phyloP scores from a whole-genome alignment of 108 stramenopile species.

The Bacterosira constricta region DNA sequence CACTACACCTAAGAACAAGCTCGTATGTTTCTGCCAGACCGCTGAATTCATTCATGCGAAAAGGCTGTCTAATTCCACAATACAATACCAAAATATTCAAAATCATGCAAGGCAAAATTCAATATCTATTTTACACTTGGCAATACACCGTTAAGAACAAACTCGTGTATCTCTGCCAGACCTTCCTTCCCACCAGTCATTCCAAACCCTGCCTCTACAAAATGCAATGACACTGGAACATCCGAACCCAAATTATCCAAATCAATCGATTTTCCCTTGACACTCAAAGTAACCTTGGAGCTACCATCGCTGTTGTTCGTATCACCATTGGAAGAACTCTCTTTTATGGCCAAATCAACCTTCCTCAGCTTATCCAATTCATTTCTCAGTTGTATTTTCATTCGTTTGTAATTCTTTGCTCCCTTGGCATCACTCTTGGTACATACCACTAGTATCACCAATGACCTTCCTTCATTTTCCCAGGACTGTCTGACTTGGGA shows the following conservation, averaged over 20 bases:
- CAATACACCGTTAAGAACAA: conserved; percentile 30
- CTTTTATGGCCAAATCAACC: conserved; percentile 29
- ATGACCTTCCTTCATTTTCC: conserved; percentile 8
- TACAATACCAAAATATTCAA: too few species aligned
- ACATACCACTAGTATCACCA: conserved; percentile 64
- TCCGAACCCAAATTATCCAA: conserved; percentile 42
- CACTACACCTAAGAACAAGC: conserved; percentile 31
- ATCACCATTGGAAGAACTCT: conserved; percentile 5
- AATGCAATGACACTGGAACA: conserved; percentile 30
- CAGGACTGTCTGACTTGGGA: conserved; percentile 18
- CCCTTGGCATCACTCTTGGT: conserved; percentile 63
- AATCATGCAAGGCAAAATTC: too few species aligned
- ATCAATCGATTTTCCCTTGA: conserved; percentile 42
- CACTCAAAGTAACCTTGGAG: neutral
- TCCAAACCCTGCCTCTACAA: conserved; percentile 39
- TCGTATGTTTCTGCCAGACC: conserved; percentile 29
- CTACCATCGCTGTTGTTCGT: neutral
- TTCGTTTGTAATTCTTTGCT: conserved; percentile 74
- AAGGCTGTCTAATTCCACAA: too few species aligned
- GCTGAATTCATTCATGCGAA: too few species aligned
- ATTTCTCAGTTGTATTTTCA: conserved; percentile 75
- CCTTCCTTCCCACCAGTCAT: conserved; percentile 6
- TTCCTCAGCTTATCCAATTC: conserved; percentile 73
- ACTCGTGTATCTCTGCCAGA: conserved; percentile 30
- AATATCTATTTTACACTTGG: conserved; percentile 11